Evolutionary conservation across 225 moss, liverwort and hornwort genomes (phyloP).

Genomic region (Lunularia cruciata): DNA sequence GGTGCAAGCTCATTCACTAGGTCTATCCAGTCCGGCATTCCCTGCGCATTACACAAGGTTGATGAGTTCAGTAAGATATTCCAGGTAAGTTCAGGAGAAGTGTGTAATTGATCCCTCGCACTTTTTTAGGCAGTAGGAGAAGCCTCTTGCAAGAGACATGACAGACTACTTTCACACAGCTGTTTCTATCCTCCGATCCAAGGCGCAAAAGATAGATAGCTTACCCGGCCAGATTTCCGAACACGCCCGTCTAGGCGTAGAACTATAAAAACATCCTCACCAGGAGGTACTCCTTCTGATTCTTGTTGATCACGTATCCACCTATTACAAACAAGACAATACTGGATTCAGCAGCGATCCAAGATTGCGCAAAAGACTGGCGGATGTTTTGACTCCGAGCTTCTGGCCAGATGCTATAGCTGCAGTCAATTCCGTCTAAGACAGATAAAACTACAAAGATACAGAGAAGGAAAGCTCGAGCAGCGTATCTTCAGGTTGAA

Average conservation of each 20-base stretch:
- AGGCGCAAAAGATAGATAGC: conserved; percentile 8
- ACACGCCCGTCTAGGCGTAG: conserved; percentile 79
- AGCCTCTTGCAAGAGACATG: not conserved
- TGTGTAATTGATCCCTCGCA: not conserved
- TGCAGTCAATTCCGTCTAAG: too few relatives aligned
- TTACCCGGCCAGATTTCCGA: conserved; percentile 79
- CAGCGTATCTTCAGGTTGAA: too few relatives aligned
- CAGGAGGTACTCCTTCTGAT: conserved; percentile 71
- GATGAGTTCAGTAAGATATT: not conserved
- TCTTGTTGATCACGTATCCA: conserved; percentile 86
- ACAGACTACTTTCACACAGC: not conserved
- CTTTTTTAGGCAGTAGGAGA: not conserved
- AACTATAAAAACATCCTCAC: conserved; percentile 72
- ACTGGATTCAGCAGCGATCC: too few relatives aligned
- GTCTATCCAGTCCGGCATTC: conserved; percentile 72
- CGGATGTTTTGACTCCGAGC: too few relatives aligned
- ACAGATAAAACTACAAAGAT: too few relatives aligned
- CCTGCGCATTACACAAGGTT: conserved; percentile 34
- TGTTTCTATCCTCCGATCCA: not conserved
- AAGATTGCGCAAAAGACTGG: too few relatives aligned
- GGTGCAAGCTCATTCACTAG: conserved; percentile 80
- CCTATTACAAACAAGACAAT: conserved; percentile 36
- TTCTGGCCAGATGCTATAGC: too few relatives aligned
- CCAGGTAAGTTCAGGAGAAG: not conserved
- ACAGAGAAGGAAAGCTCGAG: too few relatives aligned